Evolutionary conservation across 306 rosid genomes (phyloP).

Genomic region (Carpinus fangiana): DNA sequence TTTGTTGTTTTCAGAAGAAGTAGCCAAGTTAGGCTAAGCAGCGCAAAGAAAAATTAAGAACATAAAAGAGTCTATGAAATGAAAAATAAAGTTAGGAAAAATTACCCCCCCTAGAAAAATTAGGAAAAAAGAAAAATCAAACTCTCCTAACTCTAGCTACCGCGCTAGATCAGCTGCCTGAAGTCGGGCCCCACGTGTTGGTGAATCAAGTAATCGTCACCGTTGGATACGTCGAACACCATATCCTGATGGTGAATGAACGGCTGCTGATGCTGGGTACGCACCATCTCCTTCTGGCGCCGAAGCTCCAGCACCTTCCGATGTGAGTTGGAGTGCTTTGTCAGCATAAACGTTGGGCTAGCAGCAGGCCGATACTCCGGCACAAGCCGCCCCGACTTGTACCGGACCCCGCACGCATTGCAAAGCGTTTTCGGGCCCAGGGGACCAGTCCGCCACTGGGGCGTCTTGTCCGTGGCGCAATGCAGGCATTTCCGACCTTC

Average conservation of each 20-base stretch:
- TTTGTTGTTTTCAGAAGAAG: conserved; percentile 24
- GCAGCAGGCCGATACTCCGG: conserved; percentile 94
- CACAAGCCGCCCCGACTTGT: conserved; percentile 79
- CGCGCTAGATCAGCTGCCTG: conserved; percentile 58
- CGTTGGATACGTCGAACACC: conserved; percentile 64
- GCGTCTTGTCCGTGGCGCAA: conserved; percentile 90
- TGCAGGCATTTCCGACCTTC: conserved; percentile 82
- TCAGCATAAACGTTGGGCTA: conserved; percentile 86
- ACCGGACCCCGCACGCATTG: conserved; percentile 86
- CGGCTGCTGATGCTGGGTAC: conserved; percentile 35
- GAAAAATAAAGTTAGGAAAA: conserved; percentile 17
- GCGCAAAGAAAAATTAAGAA: conserved; percentile 11
- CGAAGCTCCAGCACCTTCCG: conserved; percentile 89
- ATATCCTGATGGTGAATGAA: conserved; percentile 49
- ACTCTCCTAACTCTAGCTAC: conserved; percentile 26
- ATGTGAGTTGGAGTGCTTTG: conserved; percentile 95
- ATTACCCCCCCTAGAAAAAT: conserved; percentile 10
- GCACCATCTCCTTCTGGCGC: conserved; percentile 74
- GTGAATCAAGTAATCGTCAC: conserved; percentile 79
- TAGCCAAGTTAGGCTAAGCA: conserved; percentile 26
- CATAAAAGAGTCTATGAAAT: conserved; percentile 17
- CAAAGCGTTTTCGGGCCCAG: conserved; percentile 83
- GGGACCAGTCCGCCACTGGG: conserved; percentile 94
- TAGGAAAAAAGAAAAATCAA: not conserved
- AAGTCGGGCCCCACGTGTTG: conserved; percentile 64